Conservation (phyloP, 2,329 filamentous ascomycete genomes). For the Teratosphaeria viscida region DNA sequence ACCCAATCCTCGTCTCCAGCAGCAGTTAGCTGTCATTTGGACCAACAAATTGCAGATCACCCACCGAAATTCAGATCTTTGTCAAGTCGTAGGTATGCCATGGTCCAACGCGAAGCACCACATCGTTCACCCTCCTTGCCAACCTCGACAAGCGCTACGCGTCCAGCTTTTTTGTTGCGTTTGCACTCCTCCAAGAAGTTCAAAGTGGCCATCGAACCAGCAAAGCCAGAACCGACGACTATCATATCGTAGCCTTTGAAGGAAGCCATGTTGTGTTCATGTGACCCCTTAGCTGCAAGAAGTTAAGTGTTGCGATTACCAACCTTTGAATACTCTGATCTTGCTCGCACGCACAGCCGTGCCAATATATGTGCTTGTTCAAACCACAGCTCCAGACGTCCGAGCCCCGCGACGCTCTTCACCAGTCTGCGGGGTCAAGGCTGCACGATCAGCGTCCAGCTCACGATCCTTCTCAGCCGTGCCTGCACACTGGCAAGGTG, state of each 20-base stretch:
- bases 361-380: neutral
- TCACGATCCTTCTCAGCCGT: neutral
- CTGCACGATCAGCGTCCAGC: neutral
- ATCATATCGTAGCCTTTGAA: slow-evolving; percentile 29
- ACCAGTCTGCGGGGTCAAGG: neutral
- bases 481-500: neutral
- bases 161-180: slow-evolving; percentile 24
- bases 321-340: neutral
- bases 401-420: neutral
- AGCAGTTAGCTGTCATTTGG: neutral
- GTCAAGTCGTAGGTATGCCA: slow-evolving; percentile 24
- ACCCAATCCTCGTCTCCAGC: slow-evolving; percentile 25
- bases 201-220: slow-evolving; percentile 30
- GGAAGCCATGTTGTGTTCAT: slow-evolving; percentile 13
- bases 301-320: neutral
- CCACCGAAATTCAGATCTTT: slow-evolving; percentile 25
- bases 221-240: slow-evolving; percentile 32
- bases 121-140: slow-evolving; percentile 31
- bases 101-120: slow-evolving; percentile 32
- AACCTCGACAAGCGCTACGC: slow-evolving; percentile 31
- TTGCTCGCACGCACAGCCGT: neutral
- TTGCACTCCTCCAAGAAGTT: slow-evolving; percentile 33
- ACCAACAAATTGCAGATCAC: neutral
- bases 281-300: neutral
- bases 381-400: neutral